phyloP scores from a whole-genome alignment of 768 basidiomycete species.

The Paxillus rubicundulus region DNA sequence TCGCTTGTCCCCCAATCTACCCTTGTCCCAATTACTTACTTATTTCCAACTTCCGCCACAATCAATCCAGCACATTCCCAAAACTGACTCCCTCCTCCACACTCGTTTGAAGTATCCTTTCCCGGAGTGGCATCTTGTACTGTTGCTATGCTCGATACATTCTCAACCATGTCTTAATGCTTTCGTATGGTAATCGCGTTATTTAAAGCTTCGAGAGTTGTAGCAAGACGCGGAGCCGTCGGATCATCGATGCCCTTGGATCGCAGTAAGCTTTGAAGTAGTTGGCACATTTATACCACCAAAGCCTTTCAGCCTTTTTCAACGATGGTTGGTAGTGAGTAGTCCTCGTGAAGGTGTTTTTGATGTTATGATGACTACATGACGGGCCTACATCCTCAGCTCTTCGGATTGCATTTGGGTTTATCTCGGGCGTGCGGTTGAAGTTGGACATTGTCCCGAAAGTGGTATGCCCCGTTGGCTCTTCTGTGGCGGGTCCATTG shows the following conservation, averaged over 20 bases:
- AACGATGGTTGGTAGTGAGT: background rate
- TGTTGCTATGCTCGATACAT: slow-evolving; percentile 35
- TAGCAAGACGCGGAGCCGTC: background rate
- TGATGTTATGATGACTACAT: too few species aligned
- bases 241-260: slow-evolving; percentile 2
- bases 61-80: slow-evolving; percentile 23
- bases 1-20: slow-evolving; percentile 18
- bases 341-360: background rate
- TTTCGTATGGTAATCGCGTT: slow-evolving; percentile 35
- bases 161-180: slow-evolving; percentile 35
- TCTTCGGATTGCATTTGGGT: too few species aligned
- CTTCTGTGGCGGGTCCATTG: background rate
- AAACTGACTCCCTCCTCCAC: slow-evolving; percentile 28
- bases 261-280: slow-evolving; percentile 8
- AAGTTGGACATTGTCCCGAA: too few species aligned
- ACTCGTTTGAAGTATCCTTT: slow-evolving; percentile 28
- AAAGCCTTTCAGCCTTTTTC: background rate
- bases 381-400: too few species aligned
- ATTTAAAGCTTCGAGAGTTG: slow-evolving; percentile 21
- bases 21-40: slow-evolving; percentile 7
- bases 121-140: slow-evolving; percentile 31
- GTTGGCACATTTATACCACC: slow-evolving; percentile 1
- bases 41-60: slow-evolving; percentile 13
- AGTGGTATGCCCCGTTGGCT: background rate
- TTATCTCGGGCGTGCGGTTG: too few species aligned